Conservation (phyloP, 306 rosid species). For the Rubus idaeus region DNA sequence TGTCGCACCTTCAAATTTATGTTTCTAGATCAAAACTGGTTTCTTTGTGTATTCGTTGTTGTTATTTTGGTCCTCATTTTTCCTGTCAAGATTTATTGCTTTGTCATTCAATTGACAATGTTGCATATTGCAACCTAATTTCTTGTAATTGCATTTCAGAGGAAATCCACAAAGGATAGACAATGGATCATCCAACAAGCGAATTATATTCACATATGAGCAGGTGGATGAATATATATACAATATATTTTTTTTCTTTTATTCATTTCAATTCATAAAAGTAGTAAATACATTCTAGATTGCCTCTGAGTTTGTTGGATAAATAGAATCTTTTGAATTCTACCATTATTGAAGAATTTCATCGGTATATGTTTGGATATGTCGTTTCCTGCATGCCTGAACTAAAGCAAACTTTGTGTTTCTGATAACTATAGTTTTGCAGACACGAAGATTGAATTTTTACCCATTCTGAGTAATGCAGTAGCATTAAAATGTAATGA, state of each 20-base stretch:
- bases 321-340: not conserved
- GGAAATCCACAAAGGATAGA: constrained; percentile 99
- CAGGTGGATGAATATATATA: constrained; percentile 51
- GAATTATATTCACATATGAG: constrained; percentile 83
- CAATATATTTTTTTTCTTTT: not conserved
- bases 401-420: not conserved
- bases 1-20: constrained; percentile 4
- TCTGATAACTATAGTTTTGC: not conserved
- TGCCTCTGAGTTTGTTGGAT: constrained; percentile 3
- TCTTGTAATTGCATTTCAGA: constrained; percentile 43
- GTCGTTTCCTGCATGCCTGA: not conserved
- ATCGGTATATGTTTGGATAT: not conserved
- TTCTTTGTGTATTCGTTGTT: not conserved
- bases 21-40: not conserved
- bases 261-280: constrained; percentile 10
- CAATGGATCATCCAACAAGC: constrained; percentile 79
- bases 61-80: constrained; percentile 4
- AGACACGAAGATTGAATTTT: not conserved
- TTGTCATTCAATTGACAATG: constrained; percentile 2
- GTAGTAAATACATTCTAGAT: not conserved
- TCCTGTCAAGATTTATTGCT: not conserved
- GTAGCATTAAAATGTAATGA: not conserved
- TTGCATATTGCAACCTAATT: constrained; percentile 17
- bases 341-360: not conserved
- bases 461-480: not conserved